Base-by-base conservation (phyloP, 2,329 filamentous ascomycete genomes). In the Penicillium griseofulvum region DNA sequence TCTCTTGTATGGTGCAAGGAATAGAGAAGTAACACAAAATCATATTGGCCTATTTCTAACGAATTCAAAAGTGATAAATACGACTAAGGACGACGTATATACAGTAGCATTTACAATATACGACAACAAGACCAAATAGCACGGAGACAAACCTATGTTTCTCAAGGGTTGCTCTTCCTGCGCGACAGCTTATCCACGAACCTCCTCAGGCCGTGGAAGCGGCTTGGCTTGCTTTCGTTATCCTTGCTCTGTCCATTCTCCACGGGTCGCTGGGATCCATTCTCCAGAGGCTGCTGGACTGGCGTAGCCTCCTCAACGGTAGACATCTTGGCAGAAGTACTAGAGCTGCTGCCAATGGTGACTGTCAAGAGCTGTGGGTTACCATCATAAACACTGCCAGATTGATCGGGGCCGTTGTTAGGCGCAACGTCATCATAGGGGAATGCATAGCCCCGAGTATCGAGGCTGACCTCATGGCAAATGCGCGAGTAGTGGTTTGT, bases 401-500 rank as follows among this genome's bases (percentile, higher is more conserved):
- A 83, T 72, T 87, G 84, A 67, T 88, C 84, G 4, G 70, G 65
- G 2, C 80, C 81, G 39, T 75, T 74, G n/a, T 71, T 73, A 4
- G 83, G 76, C 22, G 78, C 78, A 10, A 89, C 87, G 70, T 89
- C 87, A 66, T 89, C 87, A 66, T 89, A 89, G 0, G 87, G 85
- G 63, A 89, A 89, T 1, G 86, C 85, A 72, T 90, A 90, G 9
- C 87, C 87, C 46, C 79, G 78, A 9, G 81, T 77, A 66, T 85
- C 83, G 34, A 83, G 66, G 63, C 82, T 85, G 36, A 78, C 76
- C 56, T 77, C 80, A 71, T 90, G 87, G 56, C 86, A 81, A 60
- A 89, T 81, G 54, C 86, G 78, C 45, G 84, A 76, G 68, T 87
- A 89, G 69, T 89, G 86, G 71, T 89, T 89, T 39, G 85, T 87